Conservation (phyloP, 805 yeast genomes). For the Hyphopichia homilentoma region DNA sequence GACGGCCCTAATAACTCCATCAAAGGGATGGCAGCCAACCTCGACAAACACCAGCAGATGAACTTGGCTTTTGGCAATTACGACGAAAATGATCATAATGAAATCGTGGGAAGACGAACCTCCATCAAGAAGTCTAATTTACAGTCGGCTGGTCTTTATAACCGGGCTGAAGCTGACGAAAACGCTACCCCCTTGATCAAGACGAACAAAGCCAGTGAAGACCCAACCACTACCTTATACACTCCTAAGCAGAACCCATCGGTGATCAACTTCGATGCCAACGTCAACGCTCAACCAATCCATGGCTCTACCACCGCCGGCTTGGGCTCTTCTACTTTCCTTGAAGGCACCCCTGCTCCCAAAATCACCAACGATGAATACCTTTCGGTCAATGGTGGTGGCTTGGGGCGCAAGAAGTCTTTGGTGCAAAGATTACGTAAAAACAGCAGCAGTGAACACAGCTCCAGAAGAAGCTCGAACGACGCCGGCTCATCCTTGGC, state of each 20-base stretch:
- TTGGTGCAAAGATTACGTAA: conserved; percentile 61
- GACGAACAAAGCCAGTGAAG: conserved; percentile 14
- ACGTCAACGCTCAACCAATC: conserved; percentile 61
- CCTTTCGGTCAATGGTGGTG: conserved; percentile 26
- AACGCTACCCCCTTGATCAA: conserved; percentile 11
- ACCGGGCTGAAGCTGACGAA: conserved; percentile 2
- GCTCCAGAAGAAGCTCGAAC: conserved; percentile 28
- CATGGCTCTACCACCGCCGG: conserved; percentile 89
- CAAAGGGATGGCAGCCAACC: conserved; percentile 57
- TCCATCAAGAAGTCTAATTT: conserved; percentile 6
- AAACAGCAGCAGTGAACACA: conserved; percentile 29
- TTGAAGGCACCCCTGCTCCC: conserved; percentile 95
- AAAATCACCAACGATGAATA: conserved; percentile 31
- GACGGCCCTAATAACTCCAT: conserved; percentile 92
- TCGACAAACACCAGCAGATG: conserved; percentile 49
- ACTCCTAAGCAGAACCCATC: conserved; percentile 49
- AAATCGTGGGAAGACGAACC: conserved; percentile 28
- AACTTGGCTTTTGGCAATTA: conserved; percentile 75
- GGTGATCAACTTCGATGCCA: conserved; percentile 68
- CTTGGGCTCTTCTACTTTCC: conserved; percentile 84
- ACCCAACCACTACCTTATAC: conserved; percentile 17
- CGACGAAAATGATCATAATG: conserved; percentile 44
- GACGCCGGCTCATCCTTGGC: conserved; percentile 10
- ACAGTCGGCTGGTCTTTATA: conserved; percentile 4
- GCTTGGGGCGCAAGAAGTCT: conserved; percentile 80